A percentile compares a stretch with the other conserved stretches of the same genome.
Conservation (phyloP, 2,329 filamentous ascomycete species). For the Penicillium concentricum region DNA sequence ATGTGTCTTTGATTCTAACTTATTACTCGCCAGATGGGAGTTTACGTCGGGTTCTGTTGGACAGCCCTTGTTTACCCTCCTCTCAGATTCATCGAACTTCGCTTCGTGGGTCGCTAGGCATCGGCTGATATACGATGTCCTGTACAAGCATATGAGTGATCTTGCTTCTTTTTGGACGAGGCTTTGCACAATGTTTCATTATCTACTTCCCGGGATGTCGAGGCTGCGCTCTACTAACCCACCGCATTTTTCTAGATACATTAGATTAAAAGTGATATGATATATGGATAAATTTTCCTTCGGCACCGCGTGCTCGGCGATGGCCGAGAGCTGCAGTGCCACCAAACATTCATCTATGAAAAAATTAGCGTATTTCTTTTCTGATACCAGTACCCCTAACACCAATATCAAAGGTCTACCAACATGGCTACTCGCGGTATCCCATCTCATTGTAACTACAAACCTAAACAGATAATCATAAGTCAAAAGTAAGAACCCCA, state of each 20-base stretch:
- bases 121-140: not conserved
- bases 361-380: not conserved
- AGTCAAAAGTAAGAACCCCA: conserved; percentile 19
- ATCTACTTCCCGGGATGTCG: not conserved
- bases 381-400: not conserved
- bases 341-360: not conserved
- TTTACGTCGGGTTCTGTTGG: conserved; percentile 61
- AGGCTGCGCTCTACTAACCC: not conserved
- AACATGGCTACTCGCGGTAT: not conserved
- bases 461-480: not conserved
- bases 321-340: too few species aligned
- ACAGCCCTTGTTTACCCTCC: conserved; percentile 58
- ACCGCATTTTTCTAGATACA: not conserved
- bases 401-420: not conserved
- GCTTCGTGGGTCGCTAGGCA: conserved; percentile 47
- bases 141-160: not conserved
- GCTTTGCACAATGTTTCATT: not conserved
- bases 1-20: conserved; percentile 10
- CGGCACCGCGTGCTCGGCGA: not conserved
- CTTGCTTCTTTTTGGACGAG: not conserved
- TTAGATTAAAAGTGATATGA: not conserved
- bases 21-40: conserved; percentile 48
- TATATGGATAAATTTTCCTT: not conserved
- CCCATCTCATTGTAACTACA: not conserved
- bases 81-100: conserved; percentile 53